These are phyloP conservation scores for Aegilops longissima DNA, from an alignment of 176 grass and related monocot species.

Conservation along the genomic window DNA sequence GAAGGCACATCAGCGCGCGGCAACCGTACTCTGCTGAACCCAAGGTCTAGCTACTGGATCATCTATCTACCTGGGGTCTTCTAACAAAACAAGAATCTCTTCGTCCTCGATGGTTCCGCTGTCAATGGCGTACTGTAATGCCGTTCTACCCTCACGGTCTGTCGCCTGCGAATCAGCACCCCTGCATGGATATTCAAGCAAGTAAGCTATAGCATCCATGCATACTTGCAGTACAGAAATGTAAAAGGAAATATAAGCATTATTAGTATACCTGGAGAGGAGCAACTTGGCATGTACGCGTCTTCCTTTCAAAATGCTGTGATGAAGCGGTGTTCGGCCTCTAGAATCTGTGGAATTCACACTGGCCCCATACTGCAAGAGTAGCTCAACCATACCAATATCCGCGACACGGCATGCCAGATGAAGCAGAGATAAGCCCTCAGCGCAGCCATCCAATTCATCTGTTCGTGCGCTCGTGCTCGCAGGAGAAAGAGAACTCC, in stretches of 20 bases:
- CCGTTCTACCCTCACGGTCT: constrained; percentile 69
- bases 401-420: constrained; percentile 76
- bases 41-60: constrained; percentile 31
- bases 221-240: background rate
- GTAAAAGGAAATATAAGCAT: background rate
- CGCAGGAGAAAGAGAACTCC: constrained; percentile 37
- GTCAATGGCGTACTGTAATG: constrained; percentile 82
- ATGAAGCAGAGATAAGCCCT: constrained; percentile 87
- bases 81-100: constrained; percentile 86
- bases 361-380: constrained; percentile 90
- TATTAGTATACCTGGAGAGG: constrained; percentile 63
- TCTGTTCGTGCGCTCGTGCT: constrained; percentile 49
- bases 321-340: constrained; percentile 79
- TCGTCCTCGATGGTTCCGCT: constrained; percentile 73
- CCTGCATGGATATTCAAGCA: constrained; percentile 37
- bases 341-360: constrained; percentile 66
- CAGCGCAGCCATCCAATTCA: constrained; percentile 39
- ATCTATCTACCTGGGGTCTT: constrained; percentile 67
- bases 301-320: constrained; percentile 80
- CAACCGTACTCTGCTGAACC: background rate
- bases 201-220: background rate
- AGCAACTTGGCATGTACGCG: constrained; percentile 57
- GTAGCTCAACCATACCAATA: constrained; percentile 92
- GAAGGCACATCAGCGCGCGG: background rate
- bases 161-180: constrained; percentile 65